Evolutionary conservation across 202 grass and related monocot species (phyloP).

Genomic region (Miscanthus sacchariflorus): DNA sequence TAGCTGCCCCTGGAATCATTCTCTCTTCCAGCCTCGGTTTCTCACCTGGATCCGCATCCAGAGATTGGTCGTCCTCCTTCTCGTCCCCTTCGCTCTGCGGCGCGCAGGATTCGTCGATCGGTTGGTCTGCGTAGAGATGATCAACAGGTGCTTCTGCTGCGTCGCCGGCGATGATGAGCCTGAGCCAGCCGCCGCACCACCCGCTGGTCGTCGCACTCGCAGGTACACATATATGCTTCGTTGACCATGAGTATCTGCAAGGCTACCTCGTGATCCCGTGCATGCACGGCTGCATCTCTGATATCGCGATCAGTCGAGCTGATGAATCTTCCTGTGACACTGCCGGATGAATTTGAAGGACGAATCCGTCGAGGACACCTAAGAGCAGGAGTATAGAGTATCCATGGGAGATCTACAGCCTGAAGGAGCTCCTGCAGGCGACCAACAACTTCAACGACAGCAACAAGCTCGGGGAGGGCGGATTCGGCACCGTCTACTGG

Average conservation of each 20-base stretch:
- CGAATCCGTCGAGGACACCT: constrained; percentile 37
- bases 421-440: constrained; percentile 70
- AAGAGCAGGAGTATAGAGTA: constrained; percentile 53
- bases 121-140: constrained; percentile 25
- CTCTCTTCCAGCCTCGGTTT: constrained; percentile 45
- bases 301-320: neutral
- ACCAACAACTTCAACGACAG: constrained; percentile 74
- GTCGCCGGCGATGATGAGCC: constrained; percentile 43
- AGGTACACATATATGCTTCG: constrained; percentile 28
- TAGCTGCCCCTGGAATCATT: constrained; percentile 34
- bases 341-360: neutral
- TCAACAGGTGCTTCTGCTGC: constrained; percentile 58
- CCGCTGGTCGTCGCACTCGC: constrained; percentile 26
- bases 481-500: constrained; percentile 75
- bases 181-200: constrained; percentile 22
- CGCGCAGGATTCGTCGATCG: neutral
- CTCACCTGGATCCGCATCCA: constrained; percentile 28
- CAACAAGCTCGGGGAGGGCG: constrained; percentile 82
- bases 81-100: neutral
- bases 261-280: neutral
- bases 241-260: neutral
- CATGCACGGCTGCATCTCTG: neutral
- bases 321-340: neutral
- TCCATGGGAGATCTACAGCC: constrained; percentile 65
- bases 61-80: constrained; percentile 12